These are phyloP conservation scores for Amoeboaphelidium occidentale DNA, from an alignment of 371 early-diverging fungal genomes.

Conservation along the genomic window DNA sequence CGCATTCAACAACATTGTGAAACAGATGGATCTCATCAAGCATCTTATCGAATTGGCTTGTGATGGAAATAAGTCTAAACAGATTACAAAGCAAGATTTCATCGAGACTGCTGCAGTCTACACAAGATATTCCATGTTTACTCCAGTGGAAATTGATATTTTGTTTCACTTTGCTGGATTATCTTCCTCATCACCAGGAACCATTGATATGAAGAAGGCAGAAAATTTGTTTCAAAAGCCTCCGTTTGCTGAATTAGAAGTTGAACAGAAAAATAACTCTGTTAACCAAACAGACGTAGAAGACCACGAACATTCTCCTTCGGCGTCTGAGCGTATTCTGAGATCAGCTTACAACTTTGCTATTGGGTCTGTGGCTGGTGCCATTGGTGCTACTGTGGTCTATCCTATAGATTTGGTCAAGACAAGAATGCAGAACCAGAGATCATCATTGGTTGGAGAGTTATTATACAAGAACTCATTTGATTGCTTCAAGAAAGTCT, in stretches of 20 bases:
- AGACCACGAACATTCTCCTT: not conserved
- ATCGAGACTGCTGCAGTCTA: constrained; percentile 26
- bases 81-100: constrained; percentile 34
- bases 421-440: constrained; percentile 94
- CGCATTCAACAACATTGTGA: constrained; percentile 45
- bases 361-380: constrained; percentile 78
- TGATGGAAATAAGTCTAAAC: constrained; percentile 21
- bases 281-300: not conserved
- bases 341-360: constrained; percentile 40
- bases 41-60: constrained; percentile 28
- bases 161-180: constrained; percentile 56
- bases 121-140: constrained; percentile 34
- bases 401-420: constrained; percentile 96
- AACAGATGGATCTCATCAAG: constrained; percentile 44
- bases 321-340: constrained; percentile 4
- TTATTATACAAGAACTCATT: constrained; percentile 71
- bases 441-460: constrained; percentile 70
- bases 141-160: constrained; percentile 59
- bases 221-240: no score
- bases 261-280: no score
- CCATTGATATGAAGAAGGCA: no score
- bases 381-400: constrained; percentile 80
- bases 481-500: constrained; percentile 82
- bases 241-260: no score
- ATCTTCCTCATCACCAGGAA: no score